phyloP scores from a whole-genome alignment of 495 filamentous ascomycete species.

The Pseudoneurospora amorphoporcata region DNA sequence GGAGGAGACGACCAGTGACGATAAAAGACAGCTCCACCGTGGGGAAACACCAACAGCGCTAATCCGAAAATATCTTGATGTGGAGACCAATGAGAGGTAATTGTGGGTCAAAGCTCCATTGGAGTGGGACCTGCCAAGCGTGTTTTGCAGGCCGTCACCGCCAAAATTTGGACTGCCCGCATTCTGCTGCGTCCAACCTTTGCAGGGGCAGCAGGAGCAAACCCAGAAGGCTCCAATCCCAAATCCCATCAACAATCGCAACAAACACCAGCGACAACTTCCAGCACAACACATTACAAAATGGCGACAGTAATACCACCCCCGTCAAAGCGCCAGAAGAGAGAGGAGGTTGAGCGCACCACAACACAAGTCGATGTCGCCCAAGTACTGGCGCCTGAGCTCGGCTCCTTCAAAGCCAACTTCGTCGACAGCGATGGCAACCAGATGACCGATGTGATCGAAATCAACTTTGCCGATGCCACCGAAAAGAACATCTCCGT shows the following conservation, averaged over 20 bases:
- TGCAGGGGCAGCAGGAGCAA: background rate
- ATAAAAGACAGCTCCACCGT: background rate
- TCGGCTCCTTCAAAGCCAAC: conserved; percentile 73
- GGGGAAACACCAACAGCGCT: background rate
- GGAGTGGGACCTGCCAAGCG: background rate
- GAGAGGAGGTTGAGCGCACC: conserved; percentile 61
- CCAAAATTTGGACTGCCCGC: conserved; percentile 15
- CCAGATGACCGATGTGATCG: conserved; percentile 53
- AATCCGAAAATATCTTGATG: too few relatives aligned
- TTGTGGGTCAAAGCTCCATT: background rate
- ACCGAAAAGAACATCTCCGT: conserved; percentile 82
- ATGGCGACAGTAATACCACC: conserved; percentile 90
- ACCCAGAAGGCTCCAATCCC: background rate
- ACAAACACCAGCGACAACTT: background rate
- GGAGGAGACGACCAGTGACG: background rate
- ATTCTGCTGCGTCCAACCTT: background rate
- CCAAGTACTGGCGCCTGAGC: conserved; percentile 52
- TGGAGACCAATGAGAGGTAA: too few relatives aligned
- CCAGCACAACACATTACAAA: conserved; percentile 1
- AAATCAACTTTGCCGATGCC: conserved; percentile 76
- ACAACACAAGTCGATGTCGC: conserved; percentile 68
- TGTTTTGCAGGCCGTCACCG: conserved; percentile 20
- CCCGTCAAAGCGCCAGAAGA: conserved; percentile 81
- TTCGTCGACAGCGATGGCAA: conserved; percentile 76
- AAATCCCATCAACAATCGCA: background rate